These are phyloP conservation scores for Leptoxyphium fumago DNA, from an alignment of 2,329 filamentous ascomycete genomes.

Conservation along the genomic window DNA sequence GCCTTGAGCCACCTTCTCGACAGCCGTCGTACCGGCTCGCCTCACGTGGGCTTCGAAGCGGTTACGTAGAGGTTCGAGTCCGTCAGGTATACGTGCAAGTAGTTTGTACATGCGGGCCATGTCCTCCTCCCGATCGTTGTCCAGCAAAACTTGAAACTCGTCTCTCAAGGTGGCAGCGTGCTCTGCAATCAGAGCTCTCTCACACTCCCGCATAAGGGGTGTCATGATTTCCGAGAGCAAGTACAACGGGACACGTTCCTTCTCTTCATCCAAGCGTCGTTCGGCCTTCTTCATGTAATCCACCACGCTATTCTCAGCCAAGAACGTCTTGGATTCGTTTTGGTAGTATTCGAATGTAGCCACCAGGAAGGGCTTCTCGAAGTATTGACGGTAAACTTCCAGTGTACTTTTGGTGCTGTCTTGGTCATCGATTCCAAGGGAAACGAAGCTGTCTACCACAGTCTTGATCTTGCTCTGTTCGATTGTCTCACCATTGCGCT, in stretches of 20 bases:
- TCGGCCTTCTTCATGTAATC: slow-evolving; percentile 99
- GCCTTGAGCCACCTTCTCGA: slow-evolving; percentile 78
- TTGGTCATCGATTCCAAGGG: slow-evolving; percentile 80
- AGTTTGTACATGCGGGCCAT: slow-evolving; percentile 94
- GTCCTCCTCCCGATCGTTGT: slow-evolving; percentile 89
- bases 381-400: slow-evolving; percentile 84
- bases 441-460: slow-evolving; percentile 90
- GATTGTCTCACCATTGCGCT: slow-evolving; percentile 93
- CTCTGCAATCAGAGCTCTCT: slow-evolving; percentile 76
- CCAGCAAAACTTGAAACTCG: slow-evolving; percentile 85
- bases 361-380: slow-evolving; percentile 79
- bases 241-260: slow-evolving; percentile 83
- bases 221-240: slow-evolving; percentile 79
- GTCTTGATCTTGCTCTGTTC: slow-evolving; percentile 94
- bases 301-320: slow-evolving; percentile 92
- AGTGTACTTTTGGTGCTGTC: slow-evolving; percentile 89
- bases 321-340: slow-evolving; percentile 82
- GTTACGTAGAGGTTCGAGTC: slow-evolving; percentile 71
- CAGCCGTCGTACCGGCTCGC: slow-evolving; percentile 73
- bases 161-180: slow-evolving; percentile 78
- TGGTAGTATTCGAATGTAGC: slow-evolving; percentile 79
- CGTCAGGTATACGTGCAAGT: slow-evolving; percentile 75
- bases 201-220: slow-evolving; percentile 72
- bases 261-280: slow-evolving; percentile 74
- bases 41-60: slow-evolving; percentile 88